phyloP scores from a whole-genome alignment of 805 yeast species.

The Cyberlindnera euphorbiiphila region DNA sequence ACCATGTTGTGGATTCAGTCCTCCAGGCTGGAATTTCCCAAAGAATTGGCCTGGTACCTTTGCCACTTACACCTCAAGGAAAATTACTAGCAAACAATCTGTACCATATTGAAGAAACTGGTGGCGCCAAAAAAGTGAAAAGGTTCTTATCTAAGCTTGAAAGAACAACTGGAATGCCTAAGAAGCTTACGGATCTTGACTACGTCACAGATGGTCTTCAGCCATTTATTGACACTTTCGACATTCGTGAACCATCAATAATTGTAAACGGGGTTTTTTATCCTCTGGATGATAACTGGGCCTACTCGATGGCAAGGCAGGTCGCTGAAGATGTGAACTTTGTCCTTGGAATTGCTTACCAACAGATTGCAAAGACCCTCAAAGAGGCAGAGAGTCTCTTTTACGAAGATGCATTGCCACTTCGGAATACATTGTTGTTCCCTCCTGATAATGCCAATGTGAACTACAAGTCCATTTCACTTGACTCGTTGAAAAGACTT shows the following conservation, averaged over 20 bases:
- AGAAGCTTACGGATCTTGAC: conserved; percentile 13
- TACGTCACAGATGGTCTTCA: conserved; percentile 21
- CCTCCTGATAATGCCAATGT: conserved; percentile 41
- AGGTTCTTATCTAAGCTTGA: conserved; percentile 19
- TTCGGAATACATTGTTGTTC: conserved; percentile 47
- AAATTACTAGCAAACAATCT: conserved; percentile 18
- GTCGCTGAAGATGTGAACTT: conserved; percentile 47
- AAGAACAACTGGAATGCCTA: conserved; percentile 11
- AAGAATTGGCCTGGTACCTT: conserved; percentile 80
- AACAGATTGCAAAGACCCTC: conserved; percentile 24
- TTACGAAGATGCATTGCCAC: conserved; percentile 36
- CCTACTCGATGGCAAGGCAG: conserved; percentile 48
- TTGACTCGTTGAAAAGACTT: conserved; percentile 12
- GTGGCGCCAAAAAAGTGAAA: conserved; percentile 17
- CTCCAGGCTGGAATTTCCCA: conserved; percentile 64
- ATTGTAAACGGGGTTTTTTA: conserved; percentile 72
- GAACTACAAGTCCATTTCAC: conserved; percentile 28
- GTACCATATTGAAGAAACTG: conserved; percentile 15
- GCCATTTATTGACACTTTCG: conserved; percentile 34
- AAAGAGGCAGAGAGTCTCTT: conserved; percentile 36
- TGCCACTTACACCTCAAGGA: conserved; percentile 29
- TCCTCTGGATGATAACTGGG: conserved; percentile 52
- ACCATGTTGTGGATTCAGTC: conserved; percentile 46
- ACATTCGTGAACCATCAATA: conserved; percentile 46
- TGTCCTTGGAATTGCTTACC: conserved; percentile 23